Evolutionary conservation across 768 basidiomycete genomes (phyloP).

Genomic region (Naganishia randhawae): DNA sequence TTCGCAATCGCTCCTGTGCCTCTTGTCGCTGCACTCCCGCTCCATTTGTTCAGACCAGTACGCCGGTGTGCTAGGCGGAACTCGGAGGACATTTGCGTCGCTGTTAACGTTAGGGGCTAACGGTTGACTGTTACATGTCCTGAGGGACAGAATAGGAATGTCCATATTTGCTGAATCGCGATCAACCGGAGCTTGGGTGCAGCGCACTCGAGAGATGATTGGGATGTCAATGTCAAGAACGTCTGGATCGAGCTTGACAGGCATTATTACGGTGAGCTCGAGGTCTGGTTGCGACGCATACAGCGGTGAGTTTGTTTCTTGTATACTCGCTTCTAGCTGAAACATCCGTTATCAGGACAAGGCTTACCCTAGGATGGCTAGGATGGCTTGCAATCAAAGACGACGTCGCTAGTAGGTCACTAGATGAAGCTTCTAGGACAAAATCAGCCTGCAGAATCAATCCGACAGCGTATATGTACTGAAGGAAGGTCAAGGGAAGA

Average conservation of each 20-base stretch:
- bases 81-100: background rate
- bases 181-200: background rate
- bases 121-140: background rate
- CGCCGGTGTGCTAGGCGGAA: background rate
- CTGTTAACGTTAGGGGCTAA: background rate
- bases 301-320: background rate
- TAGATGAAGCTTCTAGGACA: no score
- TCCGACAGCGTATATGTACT: background rate
- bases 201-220: background rate
- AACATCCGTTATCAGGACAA: background rate
- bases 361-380: background rate
- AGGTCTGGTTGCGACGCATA: background rate
- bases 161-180: conserved; percentile 13
- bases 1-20: background rate
- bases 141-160: conserved; percentile 12
- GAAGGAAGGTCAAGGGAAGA: background rate
- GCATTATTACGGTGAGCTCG: background rate
- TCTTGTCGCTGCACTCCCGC: background rate
- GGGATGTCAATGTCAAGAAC: conserved; percentile 12
- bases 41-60: conserved; percentile 19
- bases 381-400: background rate
- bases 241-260: background rate
- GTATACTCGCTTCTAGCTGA: background rate
- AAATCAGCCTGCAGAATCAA: no score
- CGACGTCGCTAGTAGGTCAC: background rate